Percentiles rank a stretch among this genome's conserved stretches.
These are phyloP conservation scores for Podosphaera fusca DNA, from an alignment of 2,329 filamentous ascomycete genomes.

Conservation along the genomic window DNA sequence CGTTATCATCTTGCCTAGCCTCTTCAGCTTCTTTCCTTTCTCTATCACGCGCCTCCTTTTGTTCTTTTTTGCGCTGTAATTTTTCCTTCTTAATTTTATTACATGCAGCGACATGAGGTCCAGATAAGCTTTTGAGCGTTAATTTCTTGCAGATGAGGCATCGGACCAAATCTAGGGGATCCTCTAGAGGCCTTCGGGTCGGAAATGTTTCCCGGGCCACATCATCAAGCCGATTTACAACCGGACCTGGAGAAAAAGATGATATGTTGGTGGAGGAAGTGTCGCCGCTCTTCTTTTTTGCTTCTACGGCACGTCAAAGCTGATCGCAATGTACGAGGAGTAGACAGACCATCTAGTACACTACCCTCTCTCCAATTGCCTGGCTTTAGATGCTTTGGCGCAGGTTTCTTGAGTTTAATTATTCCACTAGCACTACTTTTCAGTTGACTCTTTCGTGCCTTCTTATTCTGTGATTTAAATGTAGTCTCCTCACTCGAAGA, in stretches of 20 bases:
- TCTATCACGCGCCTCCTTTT: constrained; percentile 18
- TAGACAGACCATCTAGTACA: constrained; percentile 33
- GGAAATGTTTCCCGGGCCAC: constrained; percentile 56
- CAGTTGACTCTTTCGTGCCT: no score
- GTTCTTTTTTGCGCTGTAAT: constrained; percentile 16
- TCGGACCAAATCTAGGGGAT: constrained; percentile 52
- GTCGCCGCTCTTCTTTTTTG: constrained; percentile 31
- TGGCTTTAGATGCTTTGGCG: constrained; percentile 38
- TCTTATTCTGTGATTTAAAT: no score
- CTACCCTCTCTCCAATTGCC: constrained; percentile 52
- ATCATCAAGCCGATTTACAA: constrained; percentile 50
- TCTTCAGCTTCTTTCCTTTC: constrained; percentile 20
- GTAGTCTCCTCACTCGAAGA: no score
- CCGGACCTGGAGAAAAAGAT: constrained; percentile 26
- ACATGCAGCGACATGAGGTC: constrained; percentile 63
- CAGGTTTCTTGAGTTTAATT: constrained; percentile 39
- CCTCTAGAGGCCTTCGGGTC: constrained; percentile 60
- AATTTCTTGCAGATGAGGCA: constrained; percentile 94
- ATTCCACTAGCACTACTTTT: constrained; percentile 16
- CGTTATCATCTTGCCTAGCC: constrained; percentile 16
- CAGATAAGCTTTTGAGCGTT: constrained; percentile 50
- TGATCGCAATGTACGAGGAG: background rate
- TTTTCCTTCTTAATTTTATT: constrained; percentile 34
- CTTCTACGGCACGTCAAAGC: constrained; percentile 12
- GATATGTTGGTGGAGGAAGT: constrained; percentile 20